These are phyloP conservation scores for Cladosporium austrohemisphaericum DNA, from an alignment of 2,329 filamentous ascomycete genomes.

Conservation along the genomic window DNA sequence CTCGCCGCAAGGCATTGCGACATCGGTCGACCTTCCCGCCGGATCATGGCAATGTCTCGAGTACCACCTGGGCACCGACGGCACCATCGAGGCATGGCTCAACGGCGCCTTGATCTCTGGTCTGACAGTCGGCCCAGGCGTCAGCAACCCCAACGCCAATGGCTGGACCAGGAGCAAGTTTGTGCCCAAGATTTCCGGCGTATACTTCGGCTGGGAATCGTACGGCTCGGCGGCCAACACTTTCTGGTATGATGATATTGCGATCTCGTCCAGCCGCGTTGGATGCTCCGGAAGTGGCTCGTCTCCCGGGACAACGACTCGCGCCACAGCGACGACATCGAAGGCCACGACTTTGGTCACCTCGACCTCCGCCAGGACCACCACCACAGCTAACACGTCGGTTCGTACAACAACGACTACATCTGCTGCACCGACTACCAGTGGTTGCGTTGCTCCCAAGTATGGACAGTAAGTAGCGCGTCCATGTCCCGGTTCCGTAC, in stretches of 20 bases:
- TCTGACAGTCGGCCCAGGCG: slow-evolving; percentile 48
- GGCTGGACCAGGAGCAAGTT: slow-evolving; percentile 49
- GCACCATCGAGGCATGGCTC: slow-evolving; percentile 59
- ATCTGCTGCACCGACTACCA: slow-evolving; percentile 9
- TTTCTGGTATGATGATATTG: slow-evolving; percentile 61
- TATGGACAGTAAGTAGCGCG: slow-evolving; percentile 4
- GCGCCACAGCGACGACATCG: slow-evolving; percentile 2
- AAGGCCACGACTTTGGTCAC: slow-evolving; percentile 4
- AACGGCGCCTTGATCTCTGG: slow-evolving; percentile 51
- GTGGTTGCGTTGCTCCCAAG: slow-evolving; percentile 10
- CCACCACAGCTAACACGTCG: neutral
- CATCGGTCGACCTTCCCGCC: slow-evolving; percentile 50
- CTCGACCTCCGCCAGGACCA: neutral
- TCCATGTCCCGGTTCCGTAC: neutral
- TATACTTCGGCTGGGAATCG: slow-evolving; percentile 63
- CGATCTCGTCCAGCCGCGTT: slow-evolving; percentile 45
- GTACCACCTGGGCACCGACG: slow-evolving; percentile 57
- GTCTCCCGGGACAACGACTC: slow-evolving; percentile 5
- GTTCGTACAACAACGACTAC: neutral
- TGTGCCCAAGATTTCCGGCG: slow-evolving; percentile 51
- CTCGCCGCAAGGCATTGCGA: slow-evolving; percentile 56
- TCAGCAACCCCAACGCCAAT: slow-evolving; percentile 49
- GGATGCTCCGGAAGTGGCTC: slow-evolving; percentile 40
- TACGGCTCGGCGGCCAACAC: slow-evolving; percentile 60
- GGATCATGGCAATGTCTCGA: slow-evolving; percentile 58